Conservation (phyloP, 441 rosid species). For the Gossypium schwendimanii region DNA sequence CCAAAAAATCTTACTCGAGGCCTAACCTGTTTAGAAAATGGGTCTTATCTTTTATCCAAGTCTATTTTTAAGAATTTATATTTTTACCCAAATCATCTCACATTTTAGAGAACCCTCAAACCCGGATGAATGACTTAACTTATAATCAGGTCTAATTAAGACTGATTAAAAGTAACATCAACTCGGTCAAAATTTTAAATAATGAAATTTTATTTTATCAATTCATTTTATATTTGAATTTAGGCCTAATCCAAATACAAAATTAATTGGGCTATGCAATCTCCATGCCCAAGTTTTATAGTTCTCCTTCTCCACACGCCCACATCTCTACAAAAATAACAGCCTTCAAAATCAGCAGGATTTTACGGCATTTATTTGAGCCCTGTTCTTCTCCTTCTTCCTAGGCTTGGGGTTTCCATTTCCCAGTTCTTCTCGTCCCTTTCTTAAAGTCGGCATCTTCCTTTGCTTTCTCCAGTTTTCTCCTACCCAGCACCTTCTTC, state of each 20-base stretch:
- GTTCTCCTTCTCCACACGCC: neutral
- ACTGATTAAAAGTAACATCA: no score
- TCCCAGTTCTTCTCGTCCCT: neutral
- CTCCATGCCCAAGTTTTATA: neutral
- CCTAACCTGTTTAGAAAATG: no score
- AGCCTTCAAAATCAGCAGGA: neutral
- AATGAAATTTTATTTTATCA: no score
- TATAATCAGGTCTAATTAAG: no score
- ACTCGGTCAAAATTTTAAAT: no score
- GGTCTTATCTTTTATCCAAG: no score
- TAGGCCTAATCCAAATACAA: neutral
- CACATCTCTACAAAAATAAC: no score
- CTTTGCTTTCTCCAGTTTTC: neutral
- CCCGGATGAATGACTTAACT: rapidly evolving
- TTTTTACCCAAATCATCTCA: rapidly evolving
- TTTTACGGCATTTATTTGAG: neutral
- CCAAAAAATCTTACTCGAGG: no score
- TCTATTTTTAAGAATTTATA: rapidly evolving
- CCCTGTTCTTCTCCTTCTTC: neutral
- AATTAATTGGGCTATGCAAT: neutral
- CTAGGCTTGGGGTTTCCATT: neutral
- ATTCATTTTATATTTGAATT: no score
- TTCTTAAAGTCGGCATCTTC: neutral
- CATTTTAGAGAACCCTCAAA: rapidly evolving
- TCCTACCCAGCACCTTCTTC: neutral